Evolutionary conservation across 148 eudicot genomes (phyloP).

Genomic region (Dianthus caryophyllus): DNA sequence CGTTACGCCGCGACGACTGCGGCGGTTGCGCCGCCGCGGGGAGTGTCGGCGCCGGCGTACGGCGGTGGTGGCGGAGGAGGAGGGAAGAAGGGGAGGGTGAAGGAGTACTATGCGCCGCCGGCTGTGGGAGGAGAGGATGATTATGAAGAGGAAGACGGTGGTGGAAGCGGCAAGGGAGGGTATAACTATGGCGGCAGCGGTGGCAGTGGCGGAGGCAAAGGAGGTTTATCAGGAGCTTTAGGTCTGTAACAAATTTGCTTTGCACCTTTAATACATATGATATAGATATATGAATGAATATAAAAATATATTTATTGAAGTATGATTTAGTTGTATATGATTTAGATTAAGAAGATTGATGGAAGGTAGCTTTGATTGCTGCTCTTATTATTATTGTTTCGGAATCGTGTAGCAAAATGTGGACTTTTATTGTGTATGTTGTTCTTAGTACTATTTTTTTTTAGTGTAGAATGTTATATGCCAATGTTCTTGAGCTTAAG

Average conservation of each 20-base stretch:
- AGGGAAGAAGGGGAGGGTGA: constrained; percentile 31
- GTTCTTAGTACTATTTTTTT: no score
- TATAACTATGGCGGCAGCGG: constrained; percentile 23
- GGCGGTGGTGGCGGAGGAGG: constrained; percentile 24
- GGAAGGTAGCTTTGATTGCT: neutral
- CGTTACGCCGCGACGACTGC: no score
- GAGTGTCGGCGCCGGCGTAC: constrained; percentile 18
- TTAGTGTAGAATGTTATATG: neutral
- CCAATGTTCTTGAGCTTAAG: neutral
- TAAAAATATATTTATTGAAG: neutral
- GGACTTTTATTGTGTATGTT: neutral
- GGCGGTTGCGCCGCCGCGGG: constrained; percentile 26
- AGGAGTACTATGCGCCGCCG: constrained; percentile 25
- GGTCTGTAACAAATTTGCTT: constrained; percentile 36
- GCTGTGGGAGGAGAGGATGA: constrained; percentile 11
- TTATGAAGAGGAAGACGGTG: constrained; percentile 34
- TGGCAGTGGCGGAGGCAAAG: constrained; percentile 45
- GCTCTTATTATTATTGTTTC: neutral
- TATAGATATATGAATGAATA: neutral
- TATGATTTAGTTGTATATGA: neutral
- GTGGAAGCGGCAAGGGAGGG: constrained; percentile 27
- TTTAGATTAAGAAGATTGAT: neutral
- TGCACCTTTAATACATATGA: no score
- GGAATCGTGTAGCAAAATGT: neutral
- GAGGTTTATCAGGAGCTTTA: constrained; percentile 34